phyloP scores from a whole-genome alignment of 306 rosid genomes.

The Macrotyloma uniflorum region DNA sequence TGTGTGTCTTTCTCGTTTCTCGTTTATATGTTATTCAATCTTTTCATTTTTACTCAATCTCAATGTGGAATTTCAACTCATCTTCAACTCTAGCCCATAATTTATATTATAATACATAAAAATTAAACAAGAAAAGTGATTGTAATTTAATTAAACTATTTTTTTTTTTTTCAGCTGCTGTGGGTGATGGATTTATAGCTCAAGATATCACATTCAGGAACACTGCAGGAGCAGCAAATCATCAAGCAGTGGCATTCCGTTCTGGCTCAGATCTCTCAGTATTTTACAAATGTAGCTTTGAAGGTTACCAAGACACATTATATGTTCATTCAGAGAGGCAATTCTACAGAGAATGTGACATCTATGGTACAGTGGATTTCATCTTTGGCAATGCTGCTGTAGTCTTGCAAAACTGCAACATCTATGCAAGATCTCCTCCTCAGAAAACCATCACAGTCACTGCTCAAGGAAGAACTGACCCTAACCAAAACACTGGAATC shows the following conservation, averaged over 20 bases:
- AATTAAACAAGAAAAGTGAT: not conserved
- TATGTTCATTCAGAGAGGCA: constrained; percentile 73
- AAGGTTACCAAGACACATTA: constrained; percentile 85
- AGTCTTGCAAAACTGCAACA: constrained; percentile 73
- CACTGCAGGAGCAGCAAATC: constrained; percentile 77
- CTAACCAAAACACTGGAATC: constrained; percentile 80
- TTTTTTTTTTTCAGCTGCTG: constrained; percentile 50
- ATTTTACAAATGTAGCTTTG: constrained; percentile 68
- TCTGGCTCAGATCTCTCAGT: constrained; percentile 85
- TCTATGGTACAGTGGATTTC: constrained; percentile 83
- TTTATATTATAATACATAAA: not conserved
- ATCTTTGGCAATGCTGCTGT: constrained; percentile 83
- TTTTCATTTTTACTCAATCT: too few relatives aligned
- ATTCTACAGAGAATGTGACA: constrained; percentile 75
- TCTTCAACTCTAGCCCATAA: too few relatives aligned
- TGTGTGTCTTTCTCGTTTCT: too few relatives aligned
- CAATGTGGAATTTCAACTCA: too few relatives aligned
- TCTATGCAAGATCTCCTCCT: constrained; percentile 63
- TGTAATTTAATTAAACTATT: not conserved
- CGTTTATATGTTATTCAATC: too few relatives aligned
- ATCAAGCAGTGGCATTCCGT: constrained; percentile 86
- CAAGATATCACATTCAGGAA: constrained; percentile 77
- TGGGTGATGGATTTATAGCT: constrained; percentile 76
- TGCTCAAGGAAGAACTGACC: constrained; percentile 73
- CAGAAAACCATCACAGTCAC: constrained; percentile 65